Evolutionary conservation across 768 basidiomycete species (phyloP).

Genomic region (Tricholoma furcatifolium): DNA sequence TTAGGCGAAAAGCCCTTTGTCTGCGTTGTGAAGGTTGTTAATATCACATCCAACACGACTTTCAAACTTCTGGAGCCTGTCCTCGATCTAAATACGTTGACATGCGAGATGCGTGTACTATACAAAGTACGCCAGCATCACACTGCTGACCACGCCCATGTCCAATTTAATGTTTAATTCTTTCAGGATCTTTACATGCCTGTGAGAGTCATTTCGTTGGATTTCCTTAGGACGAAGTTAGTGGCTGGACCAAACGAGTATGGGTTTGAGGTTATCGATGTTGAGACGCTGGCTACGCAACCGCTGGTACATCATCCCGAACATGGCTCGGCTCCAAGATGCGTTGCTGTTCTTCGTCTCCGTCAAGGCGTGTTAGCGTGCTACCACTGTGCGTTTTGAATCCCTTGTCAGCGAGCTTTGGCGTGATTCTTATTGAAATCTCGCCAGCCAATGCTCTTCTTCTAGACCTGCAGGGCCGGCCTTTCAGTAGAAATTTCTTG

Average conservation of each 20-base stretch:
- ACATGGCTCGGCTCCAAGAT: slow-evolving; percentile 48
- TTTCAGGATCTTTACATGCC: slow-evolving; percentile 79
- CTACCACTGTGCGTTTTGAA: slow-evolving; percentile 61
- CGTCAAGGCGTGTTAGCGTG: slow-evolving; percentile 76
- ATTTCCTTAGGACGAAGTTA: slow-evolving; percentile 56
- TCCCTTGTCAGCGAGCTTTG: background rate
- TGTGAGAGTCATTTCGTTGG: slow-evolving; percentile 71
- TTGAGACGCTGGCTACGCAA: slow-evolving; percentile 75
- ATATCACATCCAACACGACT: no score
- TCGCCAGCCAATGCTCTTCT: slow-evolving; percentile 6
- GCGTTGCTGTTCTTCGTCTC: slow-evolving; percentile 75
- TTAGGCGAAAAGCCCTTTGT: no score
- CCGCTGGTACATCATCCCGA: slow-evolving; percentile 68
- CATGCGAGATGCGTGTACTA: background rate
- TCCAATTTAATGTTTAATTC: background rate
- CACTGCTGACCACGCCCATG: background rate
- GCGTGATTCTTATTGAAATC: background rate
- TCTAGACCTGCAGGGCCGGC: slow-evolving; percentile 10
- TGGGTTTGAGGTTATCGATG: slow-evolving; percentile 38
- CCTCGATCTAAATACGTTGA: background rate
- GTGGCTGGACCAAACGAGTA: slow-evolving; percentile 18
- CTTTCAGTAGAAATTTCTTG: background rate
- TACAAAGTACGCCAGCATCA: slow-evolving; percentile 9
- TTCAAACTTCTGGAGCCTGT: slow-evolving; percentile 16
- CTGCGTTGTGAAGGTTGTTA: no score